Conservation (phyloP, 768 basidiomycete species). For the Tricholoma matsutake region DNA sequence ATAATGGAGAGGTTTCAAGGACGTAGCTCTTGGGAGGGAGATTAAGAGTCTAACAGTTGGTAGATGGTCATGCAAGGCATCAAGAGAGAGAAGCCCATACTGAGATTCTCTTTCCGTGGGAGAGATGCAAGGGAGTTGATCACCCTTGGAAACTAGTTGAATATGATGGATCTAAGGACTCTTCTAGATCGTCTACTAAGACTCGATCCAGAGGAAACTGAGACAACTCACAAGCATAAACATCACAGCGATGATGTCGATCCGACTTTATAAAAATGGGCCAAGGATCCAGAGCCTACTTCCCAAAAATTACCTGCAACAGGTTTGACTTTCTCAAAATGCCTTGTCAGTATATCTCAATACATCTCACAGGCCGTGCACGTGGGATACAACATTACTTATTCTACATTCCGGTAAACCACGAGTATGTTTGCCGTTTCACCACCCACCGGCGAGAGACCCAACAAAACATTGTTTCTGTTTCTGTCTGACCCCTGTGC, state of each 20-base stretch:
- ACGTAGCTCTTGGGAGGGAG: neutral
- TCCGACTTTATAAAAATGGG: too few relatives aligned
- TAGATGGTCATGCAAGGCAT: neutral
- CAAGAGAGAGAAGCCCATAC: neutral
- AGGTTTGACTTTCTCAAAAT: neutral
- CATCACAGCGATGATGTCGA: too few relatives aligned
- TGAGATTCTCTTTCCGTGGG: neutral
- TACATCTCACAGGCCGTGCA: neutral
- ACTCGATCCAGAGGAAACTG: neutral
- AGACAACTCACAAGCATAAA: too few relatives aligned
- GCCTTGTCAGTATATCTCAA: neutral
- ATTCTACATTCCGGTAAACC: neutral
- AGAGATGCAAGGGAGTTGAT: neutral
- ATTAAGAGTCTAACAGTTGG: neutral
- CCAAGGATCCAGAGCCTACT: neutral
- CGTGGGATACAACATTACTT: neutral
- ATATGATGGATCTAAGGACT: too few relatives aligned
- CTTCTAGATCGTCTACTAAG: neutral
- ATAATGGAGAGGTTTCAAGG: neutral
- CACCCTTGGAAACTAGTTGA: neutral
- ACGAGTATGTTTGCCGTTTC: neutral
- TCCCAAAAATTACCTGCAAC: neutral
- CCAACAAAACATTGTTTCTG: neutral
- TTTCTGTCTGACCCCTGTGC: neutral
- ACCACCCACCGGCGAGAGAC: neutral